Percentiles rank a stretch among this genome's conserved stretches.
phyloP scores from a whole-genome alignment of 2,329 filamentous ascomycete species.

The Alternaria viburni region DNA sequence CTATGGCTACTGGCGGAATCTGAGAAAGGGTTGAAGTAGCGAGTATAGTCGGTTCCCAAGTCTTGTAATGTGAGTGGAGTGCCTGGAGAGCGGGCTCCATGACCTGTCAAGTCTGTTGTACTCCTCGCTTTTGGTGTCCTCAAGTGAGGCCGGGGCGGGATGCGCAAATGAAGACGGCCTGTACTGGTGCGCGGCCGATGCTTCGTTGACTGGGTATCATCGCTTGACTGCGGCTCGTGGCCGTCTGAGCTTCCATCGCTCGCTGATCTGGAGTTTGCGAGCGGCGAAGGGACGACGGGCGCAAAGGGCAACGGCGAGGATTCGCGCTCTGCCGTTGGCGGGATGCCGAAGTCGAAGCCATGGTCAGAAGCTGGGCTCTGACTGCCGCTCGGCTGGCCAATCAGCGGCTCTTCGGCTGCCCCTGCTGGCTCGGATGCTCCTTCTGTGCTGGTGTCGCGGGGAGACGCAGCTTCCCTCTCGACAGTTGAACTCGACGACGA shows the following conservation, averaged over 20 bases:
- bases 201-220: slow-evolving; percentile 8
- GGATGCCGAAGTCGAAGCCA: slow-evolving; percentile 14
- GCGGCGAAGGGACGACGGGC: slow-evolving; percentile 15
- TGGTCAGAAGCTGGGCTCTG: slow-evolving; percentile 9
- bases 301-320: slow-evolving; percentile 13
- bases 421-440: slow-evolving; percentile 10
- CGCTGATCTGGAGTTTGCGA: slow-evolving; percentile 8
- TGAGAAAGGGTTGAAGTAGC: slow-evolving; percentile 45
- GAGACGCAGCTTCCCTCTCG: slow-evolving; percentile 27
- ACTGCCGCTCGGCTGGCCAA: slow-evolving; percentile 1
- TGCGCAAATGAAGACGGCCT: slow-evolving; percentile 9
- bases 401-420: not conserved
- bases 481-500: slow-evolving; percentile 22
- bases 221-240: slow-evolving; percentile 7
- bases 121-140: slow-evolving; percentile 18
- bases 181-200: slow-evolving; percentile 2
- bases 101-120: slow-evolving; percentile 23
- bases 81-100: slow-evolving; percentile 12
- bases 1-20: slow-evolving; percentile 29
- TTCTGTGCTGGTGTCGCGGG: slow-evolving; percentile 15
- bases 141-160: slow-evolving; percentile 21
- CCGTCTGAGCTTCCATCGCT: not conserved
- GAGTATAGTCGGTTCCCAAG: slow-evolving; percentile 44
- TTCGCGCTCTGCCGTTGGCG: not conserved
- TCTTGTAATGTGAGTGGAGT: slow-evolving; percentile 37